A percentile compares a stretch with the other conserved stretches of the same genome.
Conservation (phyloP, 306 rosid genomes). For the Cyclanthera cordifolia region DNA sequence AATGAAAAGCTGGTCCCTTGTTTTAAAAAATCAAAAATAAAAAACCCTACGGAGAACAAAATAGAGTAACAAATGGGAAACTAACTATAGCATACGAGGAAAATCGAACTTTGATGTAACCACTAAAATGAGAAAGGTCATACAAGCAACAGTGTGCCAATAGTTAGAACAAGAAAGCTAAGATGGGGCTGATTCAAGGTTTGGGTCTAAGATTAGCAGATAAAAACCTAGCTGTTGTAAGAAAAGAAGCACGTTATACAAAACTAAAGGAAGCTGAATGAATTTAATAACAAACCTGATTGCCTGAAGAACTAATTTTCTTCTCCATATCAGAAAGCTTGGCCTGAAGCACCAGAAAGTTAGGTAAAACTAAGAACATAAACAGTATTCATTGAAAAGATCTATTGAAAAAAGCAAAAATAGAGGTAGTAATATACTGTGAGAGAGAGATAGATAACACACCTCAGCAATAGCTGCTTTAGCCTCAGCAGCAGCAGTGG, state of each 20-base stretch:
- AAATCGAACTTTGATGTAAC: not conserved
- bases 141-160: not conserved
- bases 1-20: too few species aligned
- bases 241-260: not conserved
- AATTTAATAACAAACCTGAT: constrained; percentile 35
- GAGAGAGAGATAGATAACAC: not conserved
- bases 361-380: not conserved
- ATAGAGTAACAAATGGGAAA: not conserved
- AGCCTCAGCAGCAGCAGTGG: constrained; percentile 66
- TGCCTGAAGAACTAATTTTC: constrained; percentile 31
- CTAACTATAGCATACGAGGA: not conserved
- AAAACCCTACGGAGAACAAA: not conserved
- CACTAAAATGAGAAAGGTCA: not conserved
- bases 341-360: constrained; percentile 32
- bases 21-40: too few species aligned
- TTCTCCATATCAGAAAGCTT: constrained; percentile 54
- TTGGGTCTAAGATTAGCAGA: not conserved
- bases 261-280: not conserved
- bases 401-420: not conserved
- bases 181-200: not conserved
- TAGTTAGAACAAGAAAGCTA: not conserved
- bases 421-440: not conserved
- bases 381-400: not conserved
- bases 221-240: not conserved
- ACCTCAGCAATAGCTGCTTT: constrained; percentile 90